phyloP scores from a whole-genome alignment of 2,329 filamentous ascomycete genomes.

The Dothideomycetidae sp. region DNA sequence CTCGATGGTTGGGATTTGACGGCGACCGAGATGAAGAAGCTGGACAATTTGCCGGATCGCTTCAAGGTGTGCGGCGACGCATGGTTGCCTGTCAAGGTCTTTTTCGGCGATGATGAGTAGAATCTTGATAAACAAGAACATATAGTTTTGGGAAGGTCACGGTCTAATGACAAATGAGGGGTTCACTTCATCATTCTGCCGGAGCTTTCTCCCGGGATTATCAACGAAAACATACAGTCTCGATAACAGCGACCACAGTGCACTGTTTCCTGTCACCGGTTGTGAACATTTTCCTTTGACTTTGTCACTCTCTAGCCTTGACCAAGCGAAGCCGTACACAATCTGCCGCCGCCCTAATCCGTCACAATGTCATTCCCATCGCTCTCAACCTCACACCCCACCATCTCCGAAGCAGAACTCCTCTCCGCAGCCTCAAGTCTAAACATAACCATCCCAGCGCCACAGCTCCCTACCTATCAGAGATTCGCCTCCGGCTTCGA shows the following conservation, averaged over 20 bases:
- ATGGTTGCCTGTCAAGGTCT: conserved; percentile 65
- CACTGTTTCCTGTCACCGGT: no score
- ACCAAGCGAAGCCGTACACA: no score
- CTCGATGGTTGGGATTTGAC: conserved; percentile 59
- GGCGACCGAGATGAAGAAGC: conserved; percentile 54
- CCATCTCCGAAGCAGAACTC: conserved; percentile 17
- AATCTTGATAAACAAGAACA: no score
- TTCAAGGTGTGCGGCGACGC: conserved; percentile 71
- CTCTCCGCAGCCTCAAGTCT: conserved; percentile 13
- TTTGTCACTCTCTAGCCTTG: no score
- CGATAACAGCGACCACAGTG: no score
- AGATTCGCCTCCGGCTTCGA: conserved; percentile 19
- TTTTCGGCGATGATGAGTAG: conserved; percentile 72
- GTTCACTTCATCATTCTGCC: no score
- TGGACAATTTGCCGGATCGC: conserved; percentile 55
- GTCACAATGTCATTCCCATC: conserved; percentile 19
- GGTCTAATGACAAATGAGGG: no score
- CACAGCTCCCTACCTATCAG: not conserved
- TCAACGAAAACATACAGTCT: no score
- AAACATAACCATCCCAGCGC: conserved; percentile 16
- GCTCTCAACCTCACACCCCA: conserved; percentile 17
- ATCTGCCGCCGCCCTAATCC: no score
- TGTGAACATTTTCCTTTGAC: no score
- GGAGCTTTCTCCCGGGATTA: no score
- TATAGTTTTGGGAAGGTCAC: no score